Evolutionary conservation across 306 rosid genomes (phyloP).

Genomic region (Leucaena leucocephala): DNA sequence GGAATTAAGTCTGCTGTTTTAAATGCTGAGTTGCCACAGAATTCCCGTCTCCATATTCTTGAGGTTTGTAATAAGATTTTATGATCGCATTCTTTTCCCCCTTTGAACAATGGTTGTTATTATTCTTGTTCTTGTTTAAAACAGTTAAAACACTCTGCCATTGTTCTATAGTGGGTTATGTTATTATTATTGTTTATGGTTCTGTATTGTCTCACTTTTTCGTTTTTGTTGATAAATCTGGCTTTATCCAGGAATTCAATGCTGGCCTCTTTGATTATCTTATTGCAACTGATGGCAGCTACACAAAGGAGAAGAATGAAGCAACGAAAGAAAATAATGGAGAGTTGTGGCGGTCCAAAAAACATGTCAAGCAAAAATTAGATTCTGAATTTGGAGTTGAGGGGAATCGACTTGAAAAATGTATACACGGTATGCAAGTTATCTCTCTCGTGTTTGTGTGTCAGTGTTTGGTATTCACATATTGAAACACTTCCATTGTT

Average conservation of each 20-base stretch:
- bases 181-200: conserved; percentile 9
- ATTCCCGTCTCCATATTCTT: too few relatives aligned
- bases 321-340: conserved; percentile 46
- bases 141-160: not conserved
- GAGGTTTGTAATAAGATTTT: conserved; percentile 61
- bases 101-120: not conserved
- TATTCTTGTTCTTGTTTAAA: not conserved
- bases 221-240: conserved; percentile 26
- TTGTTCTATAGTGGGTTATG: not conserved
- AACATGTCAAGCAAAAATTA: conserved; percentile 61
- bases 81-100: conserved; percentile 5
- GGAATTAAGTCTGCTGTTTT: too few relatives aligned
- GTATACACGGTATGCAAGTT: conserved; percentile 77
- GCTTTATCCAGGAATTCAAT: conserved; percentile 86
- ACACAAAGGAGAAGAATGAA: conserved; percentile 73
- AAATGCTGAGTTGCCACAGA: too few relatives aligned
- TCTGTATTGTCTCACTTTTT: conserved; percentile 17
- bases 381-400: conserved; percentile 97
- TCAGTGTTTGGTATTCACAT: conserved; percentile 8
- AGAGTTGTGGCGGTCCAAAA: too few relatives aligned
- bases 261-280: conserved; percentile 97
- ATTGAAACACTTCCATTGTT: conserved; percentile 6
- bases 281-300: conserved; percentile 83
- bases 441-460: conserved; percentile 18
- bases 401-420: conserved; percentile 94